These are phyloP conservation scores for Trichophyton simii DNA, from an alignment of 2,329 filamentous ascomycete species.

Conservation along the genomic window DNA sequence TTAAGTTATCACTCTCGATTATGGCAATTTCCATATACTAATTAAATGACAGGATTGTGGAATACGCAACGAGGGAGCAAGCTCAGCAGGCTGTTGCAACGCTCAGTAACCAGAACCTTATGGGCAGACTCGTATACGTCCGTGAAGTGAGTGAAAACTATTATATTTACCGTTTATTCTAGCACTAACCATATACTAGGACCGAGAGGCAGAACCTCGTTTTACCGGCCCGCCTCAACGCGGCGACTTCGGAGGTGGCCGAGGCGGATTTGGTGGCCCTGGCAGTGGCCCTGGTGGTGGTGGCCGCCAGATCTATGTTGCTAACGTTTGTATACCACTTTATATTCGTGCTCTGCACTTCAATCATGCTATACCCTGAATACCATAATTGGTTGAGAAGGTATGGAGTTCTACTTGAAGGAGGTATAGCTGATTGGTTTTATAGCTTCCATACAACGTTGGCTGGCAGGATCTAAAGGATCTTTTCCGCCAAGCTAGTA, in stretches of 20 bases:
- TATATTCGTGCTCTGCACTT: constrained; percentile 6
- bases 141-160: constrained; percentile 56
- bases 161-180: not conserved
- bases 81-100: constrained; percentile 93
- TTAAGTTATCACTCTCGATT: not conserved
- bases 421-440: constrained; percentile 27
- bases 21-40: not conserved
- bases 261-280: constrained; percentile 42
- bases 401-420: not conserved
- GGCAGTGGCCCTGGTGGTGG: constrained; percentile 40
- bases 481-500: constrained; percentile 94
- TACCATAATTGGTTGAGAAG: not conserved
- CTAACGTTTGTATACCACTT: constrained; percentile 69
- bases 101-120: constrained; percentile 97
- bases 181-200: constrained; percentile 41
- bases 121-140: constrained; percentile 97
- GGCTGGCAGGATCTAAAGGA: constrained; percentile 99
- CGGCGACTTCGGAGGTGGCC: constrained; percentile 47
- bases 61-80: constrained; percentile 99
- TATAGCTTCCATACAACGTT: constrained; percentile 86
- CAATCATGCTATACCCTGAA: not conserved
- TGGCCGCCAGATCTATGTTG: constrained; percentile 88
- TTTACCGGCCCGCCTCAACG: constrained; percentile 67
- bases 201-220: constrained; percentile 94
- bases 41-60: constrained; percentile 73